Evolutionary conservation across 2,329 filamentous ascomycete species (phyloP), one percentile per base, ranked within the genome.

Genomic region (Cladophialophora chaetospira): DNA sequence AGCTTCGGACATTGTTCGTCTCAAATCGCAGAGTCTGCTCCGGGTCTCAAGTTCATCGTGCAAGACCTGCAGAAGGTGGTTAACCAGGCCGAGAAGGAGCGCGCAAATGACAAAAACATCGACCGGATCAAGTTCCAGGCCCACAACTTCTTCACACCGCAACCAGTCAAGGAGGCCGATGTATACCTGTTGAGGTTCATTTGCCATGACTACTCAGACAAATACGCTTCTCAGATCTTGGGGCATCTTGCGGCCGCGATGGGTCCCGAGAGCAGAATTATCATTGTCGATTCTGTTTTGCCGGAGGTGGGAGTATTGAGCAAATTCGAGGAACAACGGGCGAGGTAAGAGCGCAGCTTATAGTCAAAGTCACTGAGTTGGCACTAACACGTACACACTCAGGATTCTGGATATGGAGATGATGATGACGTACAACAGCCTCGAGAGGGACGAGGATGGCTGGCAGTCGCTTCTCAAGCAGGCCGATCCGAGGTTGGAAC

Each of bases 1-100:
- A 81, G 79, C 15, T 79, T 81, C 50, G 84, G 84, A 0, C 81
- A 83, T 44, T 78, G 80, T n/a, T 78, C 74, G 44, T 73, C 81
- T n/a, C 80, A 78, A 3, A 70, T 86, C 40, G 83, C 81, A 1
- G 72, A 73, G 58, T 70, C 69, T 53, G 83, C 78, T 69, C 73
- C 73, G 44, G 73, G 78, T 35, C 75, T 83, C 62, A 75, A 72
- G 43, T 84, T 84, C 65, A 69, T 84, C 11, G 82, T 81, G 1
- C 74, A 82, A 60, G 78, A 81, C 60, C 69, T 79, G 11, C 66
- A 71, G 8, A 66, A 74, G 25, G 71, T 71, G 3, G 62, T 68
- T 23, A 25, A 9, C 13, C 26, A 35, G n/a, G 55, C 48, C 1
- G 13, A 17, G 29, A 48, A 31, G 13, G 59, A 72, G 3, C 43